phyloP scores from a whole-genome alignment of 495 filamentous ascomycete species.

The Lophium mytilinum region DNA sequence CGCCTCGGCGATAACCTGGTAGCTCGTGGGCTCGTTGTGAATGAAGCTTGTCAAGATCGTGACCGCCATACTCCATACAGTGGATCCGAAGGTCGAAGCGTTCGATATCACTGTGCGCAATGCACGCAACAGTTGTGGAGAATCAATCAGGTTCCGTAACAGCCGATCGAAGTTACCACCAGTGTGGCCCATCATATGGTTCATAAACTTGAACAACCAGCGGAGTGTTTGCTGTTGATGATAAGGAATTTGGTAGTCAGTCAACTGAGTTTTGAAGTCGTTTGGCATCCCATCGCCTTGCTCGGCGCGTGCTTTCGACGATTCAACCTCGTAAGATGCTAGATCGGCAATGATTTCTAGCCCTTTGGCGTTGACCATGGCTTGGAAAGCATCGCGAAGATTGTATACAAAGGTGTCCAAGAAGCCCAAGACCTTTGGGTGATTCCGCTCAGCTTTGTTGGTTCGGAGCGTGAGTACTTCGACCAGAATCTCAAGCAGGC shows the following conservation, averaged over 20 bases:
- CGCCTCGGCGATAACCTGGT: slow-evolving; percentile 87
- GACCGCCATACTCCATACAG: slow-evolving; percentile 88
- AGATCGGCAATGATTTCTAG: slow-evolving; percentile 81
- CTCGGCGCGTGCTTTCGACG: slow-evolving; percentile 54
- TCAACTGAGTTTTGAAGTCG: slow-evolving; percentile 68
- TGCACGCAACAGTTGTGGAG: slow-evolving; percentile 68
- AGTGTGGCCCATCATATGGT: slow-evolving; percentile 83
- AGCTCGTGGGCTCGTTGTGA: slow-evolving; percentile 97
- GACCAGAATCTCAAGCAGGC: slow-evolving; percentile 78
- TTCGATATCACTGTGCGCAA: slow-evolving; percentile 78
- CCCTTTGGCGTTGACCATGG: slow-evolving; percentile 67
- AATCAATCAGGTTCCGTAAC: slow-evolving; percentile 89
- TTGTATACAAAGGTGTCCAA: slow-evolving; percentile 79
- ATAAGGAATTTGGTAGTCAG: slow-evolving; percentile 88
- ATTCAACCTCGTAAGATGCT: slow-evolving; percentile 68
- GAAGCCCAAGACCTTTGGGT: slow-evolving; percentile 73
- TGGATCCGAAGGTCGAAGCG: slow-evolving; percentile 68
- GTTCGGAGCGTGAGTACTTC: slow-evolving; percentile 84
- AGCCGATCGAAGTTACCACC: slow-evolving; percentile 81
- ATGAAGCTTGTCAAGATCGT: slow-evolving; percentile 92
- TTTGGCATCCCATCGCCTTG: slow-evolving; percentile 64
- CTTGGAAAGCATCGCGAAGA: slow-evolving; percentile 70
- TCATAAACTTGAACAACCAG: slow-evolving; percentile 90
- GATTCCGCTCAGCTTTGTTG: slow-evolving; percentile 67
- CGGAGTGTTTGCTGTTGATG: slow-evolving; percentile 87